These are phyloP conservation scores for Globisporangium apiculatum DNA, from an alignment of 352 stramenopile species.

Conservation along the genomic window DNA sequence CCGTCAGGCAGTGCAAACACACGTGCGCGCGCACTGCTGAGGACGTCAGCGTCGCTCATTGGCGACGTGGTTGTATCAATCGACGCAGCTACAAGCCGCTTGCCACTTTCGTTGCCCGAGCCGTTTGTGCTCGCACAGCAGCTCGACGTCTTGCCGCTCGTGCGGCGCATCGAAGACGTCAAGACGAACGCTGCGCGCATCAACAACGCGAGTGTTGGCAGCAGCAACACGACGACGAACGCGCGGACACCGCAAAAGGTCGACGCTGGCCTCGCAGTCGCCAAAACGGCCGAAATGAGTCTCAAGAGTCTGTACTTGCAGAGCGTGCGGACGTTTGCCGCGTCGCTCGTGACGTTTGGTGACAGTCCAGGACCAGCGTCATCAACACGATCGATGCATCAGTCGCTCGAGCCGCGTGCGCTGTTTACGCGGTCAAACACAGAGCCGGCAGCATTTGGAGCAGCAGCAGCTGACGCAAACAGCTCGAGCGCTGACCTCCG, in stretches of 20 bases:
- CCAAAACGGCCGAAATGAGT: conserved; percentile 34
- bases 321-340: conserved; percentile 47
- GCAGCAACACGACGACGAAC: background rate
- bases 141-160: conserved; percentile 53
- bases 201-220: conserved; percentile 7
- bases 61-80: conserved; percentile 64
- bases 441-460: background rate
- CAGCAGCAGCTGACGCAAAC: no score
- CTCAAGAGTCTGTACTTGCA: conserved; percentile 51
- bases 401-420: background rate
- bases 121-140: conserved; percentile 58
- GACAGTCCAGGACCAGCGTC: conserved; percentile 15
- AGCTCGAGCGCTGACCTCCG: background rate
- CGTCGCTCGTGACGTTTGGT: conserved; percentile 54
- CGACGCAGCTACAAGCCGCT: conserved; percentile 34
- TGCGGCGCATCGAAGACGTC: conserved; percentile 49
- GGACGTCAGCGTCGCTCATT: conserved; percentile 22
- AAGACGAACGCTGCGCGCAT: conserved; percentile 43
- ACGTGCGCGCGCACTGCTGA: conserved; percentile 38
- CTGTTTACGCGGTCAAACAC: conserved; percentile 11
- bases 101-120: conserved; percentile 59
- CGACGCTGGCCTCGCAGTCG: conserved; percentile 25
- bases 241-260: background rate
- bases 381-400: background rate
- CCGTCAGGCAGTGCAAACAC: conserved; percentile 27